Conservation (phyloP, 805 yeast genomes). For the Candida sakaeoensis region DNA sequence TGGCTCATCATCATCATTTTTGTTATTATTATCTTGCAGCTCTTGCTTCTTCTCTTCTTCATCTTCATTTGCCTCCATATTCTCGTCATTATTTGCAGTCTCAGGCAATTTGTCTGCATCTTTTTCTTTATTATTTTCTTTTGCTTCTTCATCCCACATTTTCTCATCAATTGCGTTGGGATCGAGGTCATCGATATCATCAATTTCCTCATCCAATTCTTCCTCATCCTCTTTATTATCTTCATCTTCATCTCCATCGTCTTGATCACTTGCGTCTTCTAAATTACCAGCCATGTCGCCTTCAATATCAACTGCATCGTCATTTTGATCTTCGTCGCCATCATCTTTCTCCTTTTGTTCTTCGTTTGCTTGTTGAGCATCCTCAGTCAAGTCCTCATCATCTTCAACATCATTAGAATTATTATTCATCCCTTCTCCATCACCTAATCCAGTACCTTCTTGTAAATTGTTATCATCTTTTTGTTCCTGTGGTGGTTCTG, state of each 20-base stretch:
- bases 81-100: slow-evolving; percentile 47
- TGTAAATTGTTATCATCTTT: slow-evolving; percentile 55
- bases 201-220: slow-evolving; percentile 84
- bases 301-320: slow-evolving; percentile 89
- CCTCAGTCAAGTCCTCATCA: slow-evolving; percentile 83
- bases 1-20: slow-evolving; percentile 39
- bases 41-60: slow-evolving; percentile 31
- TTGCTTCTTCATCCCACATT: slow-evolving; percentile 95
- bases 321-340: slow-evolving; percentile 66
- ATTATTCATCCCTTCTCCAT: slow-evolving; percentile 83
- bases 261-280: slow-evolving; percentile 75
- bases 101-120: slow-evolving; percentile 71
- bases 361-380: slow-evolving; percentile 72
- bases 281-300: slow-evolving; percentile 96
- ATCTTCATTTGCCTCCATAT: slow-evolving; percentile 45
- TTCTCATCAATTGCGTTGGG: slow-evolving; percentile 95
- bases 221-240: slow-evolving; percentile 51
- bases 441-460: slow-evolving; percentile 91
- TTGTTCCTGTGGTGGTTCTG: slow-evolving; percentile 69
- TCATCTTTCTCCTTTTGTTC: slow-evolving; percentile 60
- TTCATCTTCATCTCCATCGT: slow-evolving; percentile 51
- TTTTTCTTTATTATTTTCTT: slow-evolving; percentile 71
- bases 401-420: slow-evolving; percentile 84
- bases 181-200: slow-evolving; percentile 83
- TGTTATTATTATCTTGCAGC: slow-evolving; percentile 26